Evolutionary conservation across 2,329 filamentous ascomycete species (phyloP), one percentile per base, ranked within the genome.

Genomic region (Clonostachys rosea): DNA sequence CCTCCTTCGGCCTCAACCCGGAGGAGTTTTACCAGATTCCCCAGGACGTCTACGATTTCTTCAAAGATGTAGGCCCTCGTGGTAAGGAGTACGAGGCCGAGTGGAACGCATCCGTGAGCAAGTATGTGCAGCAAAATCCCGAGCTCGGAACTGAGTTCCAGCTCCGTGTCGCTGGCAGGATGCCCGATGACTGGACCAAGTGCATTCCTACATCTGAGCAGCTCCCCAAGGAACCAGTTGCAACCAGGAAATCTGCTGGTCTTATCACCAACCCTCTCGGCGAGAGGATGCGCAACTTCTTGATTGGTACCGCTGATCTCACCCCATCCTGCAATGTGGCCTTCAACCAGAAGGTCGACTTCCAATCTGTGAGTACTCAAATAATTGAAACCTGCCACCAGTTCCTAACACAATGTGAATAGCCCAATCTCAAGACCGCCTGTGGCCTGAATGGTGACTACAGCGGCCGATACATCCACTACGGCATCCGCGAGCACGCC

Each of bases 401-500:
- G 36, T n/a, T 7, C 36, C 14, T 39, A 18, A 39, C 11, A 39
- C 36, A 39, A 39, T 4, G 36, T n/a, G 10, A 39, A 18, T 18
- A 70, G 58, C 68, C 66, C 10, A 60, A 61, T 20, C 55, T 69
- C 14, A 59, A 53, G 44, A 69, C 68, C 1, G 51, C 59, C 4
- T 76, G 73, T 50, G 75, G 76, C 7, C 71, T 77, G 54, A 77
- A 76, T 51, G 82, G 81, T 40, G 64, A 76, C 59, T 76, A 75
- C 52, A 55, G 65, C 2, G 78, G 79, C 4, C 71, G 79, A 2
- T 82, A 80, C 53, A 75, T 83, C 51, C 79, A 79, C 59, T 83
- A 71, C 57, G 80, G 79, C 35, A 74, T 84, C 46, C 75, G 80
- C 6, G 79, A 83, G 54, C 79, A 83, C 56, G 79, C 79, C 47